These are phyloP conservation scores for Dendrobium catenatum DNA, from an alignment of 106 monocot genomes.

Conservation along the genomic window DNA sequence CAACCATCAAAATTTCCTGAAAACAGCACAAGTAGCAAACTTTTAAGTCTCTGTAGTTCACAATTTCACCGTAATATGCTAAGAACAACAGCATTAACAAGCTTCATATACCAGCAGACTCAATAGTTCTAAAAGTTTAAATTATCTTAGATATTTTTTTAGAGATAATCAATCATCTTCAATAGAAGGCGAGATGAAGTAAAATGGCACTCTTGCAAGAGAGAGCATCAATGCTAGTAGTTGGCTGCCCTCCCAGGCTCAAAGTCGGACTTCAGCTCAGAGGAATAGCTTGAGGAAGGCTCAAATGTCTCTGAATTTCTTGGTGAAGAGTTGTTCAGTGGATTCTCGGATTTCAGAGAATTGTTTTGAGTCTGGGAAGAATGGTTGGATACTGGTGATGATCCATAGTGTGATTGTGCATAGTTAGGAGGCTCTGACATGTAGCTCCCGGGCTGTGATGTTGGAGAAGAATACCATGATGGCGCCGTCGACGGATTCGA, in stretches of 20 bases:
- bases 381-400: neutral
- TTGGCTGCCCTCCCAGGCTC: slow-evolving; percentile 8
- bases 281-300: neutral
- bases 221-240: neutral
- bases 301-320: neutral
- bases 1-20: neutral
- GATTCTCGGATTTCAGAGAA: neutral
- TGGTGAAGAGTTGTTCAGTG: neutral
- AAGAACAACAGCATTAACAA: neutral
- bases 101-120: neutral
- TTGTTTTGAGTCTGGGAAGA: neutral
- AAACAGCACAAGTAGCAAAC: neutral
- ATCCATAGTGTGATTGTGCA: neutral
- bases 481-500: neutral
- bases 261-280: neutral
- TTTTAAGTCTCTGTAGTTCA: neutral
- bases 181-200: neutral
- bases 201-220: neutral
- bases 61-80: neutral
- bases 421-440: neutral
- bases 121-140: neutral
- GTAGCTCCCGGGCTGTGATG: neutral
- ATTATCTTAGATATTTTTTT: neutral
- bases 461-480: neutral
- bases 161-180: neutral